Percentiles rank a stretch among this genome's conserved stretches.
Evolutionary conservation across 2,329 filamentous ascomycete species (phyloP).

Genomic region (Blastomyces percursus): DNA sequence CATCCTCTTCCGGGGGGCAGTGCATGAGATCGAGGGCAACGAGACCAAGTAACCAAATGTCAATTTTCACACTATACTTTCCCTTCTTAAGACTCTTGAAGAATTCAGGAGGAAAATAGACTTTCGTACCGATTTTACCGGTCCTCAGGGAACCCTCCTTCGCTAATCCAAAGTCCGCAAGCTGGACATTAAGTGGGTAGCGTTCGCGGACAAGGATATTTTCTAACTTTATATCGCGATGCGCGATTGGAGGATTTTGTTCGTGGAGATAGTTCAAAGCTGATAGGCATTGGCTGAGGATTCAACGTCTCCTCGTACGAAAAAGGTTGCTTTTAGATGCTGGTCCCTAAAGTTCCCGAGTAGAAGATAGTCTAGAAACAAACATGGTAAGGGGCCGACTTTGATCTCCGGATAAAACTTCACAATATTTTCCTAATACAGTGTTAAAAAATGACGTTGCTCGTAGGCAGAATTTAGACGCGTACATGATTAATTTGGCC

Average conservation of each 20-base stretch:
- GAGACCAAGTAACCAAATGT: slow-evolving; percentile 82
- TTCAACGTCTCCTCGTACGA: neutral
- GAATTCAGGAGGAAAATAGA: neutral
- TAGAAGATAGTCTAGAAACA: slow-evolving; percentile 8
- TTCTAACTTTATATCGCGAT: slow-evolving; percentile 16
- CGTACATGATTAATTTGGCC: neutral
- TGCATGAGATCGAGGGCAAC: slow-evolving; percentile 34
- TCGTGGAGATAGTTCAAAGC: slow-evolving; percentile 14
- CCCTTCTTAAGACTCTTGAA: no score
- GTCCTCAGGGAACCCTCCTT: neutral
- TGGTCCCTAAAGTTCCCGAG: neutral
- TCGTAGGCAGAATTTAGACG: neutral
- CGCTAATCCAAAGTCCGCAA: slow-evolving; percentile 15
- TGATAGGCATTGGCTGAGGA: slow-evolving; percentile 2
- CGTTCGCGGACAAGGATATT: slow-evolving; percentile 13
- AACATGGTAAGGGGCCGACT: neutral
- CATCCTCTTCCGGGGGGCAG: neutral
- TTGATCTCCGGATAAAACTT: neutral
- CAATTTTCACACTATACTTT: slow-evolving; percentile 70
- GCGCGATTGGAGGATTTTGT: slow-evolving; percentile 7
- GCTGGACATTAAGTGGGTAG: slow-evolving; percentile 6
- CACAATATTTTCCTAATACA: slow-evolving; percentile 1
- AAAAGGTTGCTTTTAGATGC: neutral
- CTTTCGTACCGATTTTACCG: neutral
- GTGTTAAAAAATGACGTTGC: neutral